Evolutionary conservation across 2,329 filamentous ascomycete species (phyloP).

Genomic region (Colletotrichum echinochloae): DNA sequence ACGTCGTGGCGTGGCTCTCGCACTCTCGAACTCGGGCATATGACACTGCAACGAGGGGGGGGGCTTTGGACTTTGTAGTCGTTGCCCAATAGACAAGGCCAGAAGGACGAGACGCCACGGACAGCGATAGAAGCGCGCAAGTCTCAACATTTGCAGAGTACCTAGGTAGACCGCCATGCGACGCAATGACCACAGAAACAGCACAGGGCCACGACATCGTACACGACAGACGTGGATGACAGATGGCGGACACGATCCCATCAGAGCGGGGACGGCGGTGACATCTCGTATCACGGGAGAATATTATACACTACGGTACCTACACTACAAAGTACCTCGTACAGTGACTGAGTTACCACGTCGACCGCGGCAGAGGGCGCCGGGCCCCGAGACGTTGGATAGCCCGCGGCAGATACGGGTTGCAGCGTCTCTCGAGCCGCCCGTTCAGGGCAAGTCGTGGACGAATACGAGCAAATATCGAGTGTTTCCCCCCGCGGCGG

Average conservation of each 20-base stretch:
- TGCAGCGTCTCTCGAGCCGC: constrained; percentile 19
- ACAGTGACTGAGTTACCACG: too few relatives aligned
- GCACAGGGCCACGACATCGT: not conserved
- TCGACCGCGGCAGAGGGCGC: constrained; percentile 16
- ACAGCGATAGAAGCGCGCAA: not conserved
- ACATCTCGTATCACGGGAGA: constrained; percentile 19
- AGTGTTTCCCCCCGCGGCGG: constrained; percentile 21
- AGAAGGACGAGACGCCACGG: not conserved
- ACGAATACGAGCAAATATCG: constrained; percentile 34
- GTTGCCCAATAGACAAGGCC: not conserved
- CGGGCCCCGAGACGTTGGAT: constrained; percentile 24
- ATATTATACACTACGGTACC: too few relatives aligned
- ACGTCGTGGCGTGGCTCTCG: too few relatives aligned
- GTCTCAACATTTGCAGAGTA: constrained; percentile 5
- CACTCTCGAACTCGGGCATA: constrained; percentile 21
- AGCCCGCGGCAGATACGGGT: constrained; percentile 25
- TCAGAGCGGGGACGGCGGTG: not conserved
- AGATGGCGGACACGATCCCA: constrained; percentile 12
- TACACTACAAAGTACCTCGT: too few relatives aligned
- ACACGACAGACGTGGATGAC: not conserved
- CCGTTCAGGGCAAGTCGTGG: constrained; percentile 11
- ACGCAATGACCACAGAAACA: not conserved
- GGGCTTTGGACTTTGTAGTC: constrained; percentile 3
- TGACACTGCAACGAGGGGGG: constrained; percentile 15
- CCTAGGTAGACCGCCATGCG: constrained; percentile 2